Evolutionary conservation across 768 basidiomycete species (phyloP).

Genomic region (Rhodosporidiobolus sp.): DNA sequence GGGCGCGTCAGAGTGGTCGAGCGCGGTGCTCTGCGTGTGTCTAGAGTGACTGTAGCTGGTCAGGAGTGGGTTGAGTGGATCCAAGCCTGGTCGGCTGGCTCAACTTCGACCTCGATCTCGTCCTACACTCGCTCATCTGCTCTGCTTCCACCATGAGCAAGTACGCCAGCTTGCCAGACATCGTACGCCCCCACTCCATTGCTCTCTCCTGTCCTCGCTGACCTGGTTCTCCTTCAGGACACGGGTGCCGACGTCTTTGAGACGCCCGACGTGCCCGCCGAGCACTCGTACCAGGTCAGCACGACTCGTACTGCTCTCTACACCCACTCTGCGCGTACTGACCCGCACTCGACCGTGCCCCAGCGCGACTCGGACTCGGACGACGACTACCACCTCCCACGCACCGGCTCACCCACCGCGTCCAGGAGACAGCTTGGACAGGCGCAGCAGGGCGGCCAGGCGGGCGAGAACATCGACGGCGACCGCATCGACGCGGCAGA

Average conservation of each 20-base stretch:
- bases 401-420: conserved; percentile 13
- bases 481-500: conserved; percentile 20
- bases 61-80: background rate
- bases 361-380: conserved; percentile 43
- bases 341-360: background rate
- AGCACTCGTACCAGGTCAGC: conserved; percentile 49
- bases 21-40: background rate
- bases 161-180: conserved; percentile 86
- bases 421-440: background rate
- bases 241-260: conserved; percentile 89
- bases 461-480: conserved; percentile 19
- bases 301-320: background rate
- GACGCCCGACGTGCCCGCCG: conserved; percentile 69
- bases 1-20: background rate
- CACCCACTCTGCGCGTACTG: background rate
- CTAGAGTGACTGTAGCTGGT: background rate
- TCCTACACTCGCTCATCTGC: background rate
- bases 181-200: conserved; percentile 58
- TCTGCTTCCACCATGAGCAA: conserved; percentile 54
- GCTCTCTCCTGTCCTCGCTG: conserved; percentile 14
- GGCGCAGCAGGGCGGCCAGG: background rate
- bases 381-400: conserved; percentile 34
- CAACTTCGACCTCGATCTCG: background rate
- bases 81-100: too few relatives aligned
- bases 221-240: conserved; percentile 57